Evolutionary conservation across 208 protist species (phyloP).

Genomic region (Plasmodiophora brassicae): DNA sequence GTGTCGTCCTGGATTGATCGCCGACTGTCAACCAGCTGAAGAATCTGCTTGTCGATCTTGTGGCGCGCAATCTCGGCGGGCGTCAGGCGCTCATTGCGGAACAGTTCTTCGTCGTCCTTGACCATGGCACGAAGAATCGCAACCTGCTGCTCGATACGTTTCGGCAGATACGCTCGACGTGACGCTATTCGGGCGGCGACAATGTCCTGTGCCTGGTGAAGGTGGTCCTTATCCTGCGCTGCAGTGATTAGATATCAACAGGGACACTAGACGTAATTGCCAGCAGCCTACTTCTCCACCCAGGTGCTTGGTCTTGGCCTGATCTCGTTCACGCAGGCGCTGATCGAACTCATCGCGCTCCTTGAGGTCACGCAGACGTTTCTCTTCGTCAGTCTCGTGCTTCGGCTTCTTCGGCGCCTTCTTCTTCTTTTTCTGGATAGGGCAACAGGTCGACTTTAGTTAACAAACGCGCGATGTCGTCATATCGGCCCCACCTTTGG

Average conservation of each 20-base stretch:
- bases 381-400: neutral
- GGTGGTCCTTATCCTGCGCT: neutral
- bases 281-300: neutral
- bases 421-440: neutral
- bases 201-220: neutral
- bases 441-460: neutral
- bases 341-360: constrained; percentile 51
- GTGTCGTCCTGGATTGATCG: constrained; percentile 12
- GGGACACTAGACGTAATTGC: too few relatives aligned
- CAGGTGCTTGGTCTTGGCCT: constrained; percentile 22
- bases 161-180: constrained; percentile 44
- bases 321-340: constrained; percentile 43
- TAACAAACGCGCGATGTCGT: neutral
- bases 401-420: neutral
- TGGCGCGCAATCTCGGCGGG: constrained; percentile 32
- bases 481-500: neutral
- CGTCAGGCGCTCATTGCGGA: constrained; percentile 41
- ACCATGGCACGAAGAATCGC: constrained; percentile 36
- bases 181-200: constrained; percentile 36
- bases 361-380: constrained; percentile 19
- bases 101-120: constrained; percentile 46
- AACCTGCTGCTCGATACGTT: constrained; percentile 40
- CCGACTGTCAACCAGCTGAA: constrained; percentile 30
- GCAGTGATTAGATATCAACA: neutral
- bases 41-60: constrained; percentile 48